Conservation (phyloP, 1,284 basidiomycete species). For the Anthracocystis setariae region DNA sequence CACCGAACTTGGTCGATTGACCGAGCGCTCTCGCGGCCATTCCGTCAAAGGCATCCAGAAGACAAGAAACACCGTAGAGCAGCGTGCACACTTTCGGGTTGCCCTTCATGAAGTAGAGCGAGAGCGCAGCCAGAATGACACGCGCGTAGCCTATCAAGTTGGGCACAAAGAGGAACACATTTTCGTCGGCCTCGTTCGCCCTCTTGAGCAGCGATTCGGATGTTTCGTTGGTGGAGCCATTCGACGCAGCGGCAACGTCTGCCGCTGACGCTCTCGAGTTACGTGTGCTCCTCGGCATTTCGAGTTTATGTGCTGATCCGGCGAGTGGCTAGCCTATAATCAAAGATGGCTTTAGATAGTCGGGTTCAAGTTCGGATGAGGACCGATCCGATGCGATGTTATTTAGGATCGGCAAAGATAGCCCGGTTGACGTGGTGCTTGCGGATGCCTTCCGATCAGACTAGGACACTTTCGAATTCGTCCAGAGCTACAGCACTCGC, state of each 20-base stretch:
- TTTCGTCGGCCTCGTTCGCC: slow-evolving; percentile 57
- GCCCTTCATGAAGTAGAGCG: slow-evolving; percentile 84
- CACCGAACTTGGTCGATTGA: slow-evolving; percentile 93
- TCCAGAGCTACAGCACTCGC: no score
- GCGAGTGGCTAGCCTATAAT: no score
- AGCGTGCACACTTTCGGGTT: slow-evolving; percentile 91
- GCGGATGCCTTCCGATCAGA: no score
- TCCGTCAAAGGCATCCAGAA: slow-evolving; percentile 95
- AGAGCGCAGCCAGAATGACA: slow-evolving; percentile 86
- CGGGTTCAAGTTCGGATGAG: no score
- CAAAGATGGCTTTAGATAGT: no score
- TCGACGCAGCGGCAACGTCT: slow-evolving; percentile 29
- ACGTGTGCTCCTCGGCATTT: slow-evolving; percentile 40
- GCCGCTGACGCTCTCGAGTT: slow-evolving; percentile 37
- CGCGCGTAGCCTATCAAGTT: slow-evolving; percentile 95
- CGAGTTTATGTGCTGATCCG: not conserved
- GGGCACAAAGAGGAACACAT: slow-evolving; percentile 80
- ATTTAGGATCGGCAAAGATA: no score
- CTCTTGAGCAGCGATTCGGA: slow-evolving; percentile 31
- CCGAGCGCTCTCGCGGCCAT: slow-evolving; percentile 87
- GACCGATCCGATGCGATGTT: no score
- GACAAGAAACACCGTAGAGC: slow-evolving; percentile 88
- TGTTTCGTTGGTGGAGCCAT: slow-evolving; percentile 23
- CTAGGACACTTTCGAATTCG: no score
- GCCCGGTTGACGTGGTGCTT: no score